Evolutionary conservation across 257 asterid species (phyloP).

Genomic region (Solanum tarapatanum): DNA sequence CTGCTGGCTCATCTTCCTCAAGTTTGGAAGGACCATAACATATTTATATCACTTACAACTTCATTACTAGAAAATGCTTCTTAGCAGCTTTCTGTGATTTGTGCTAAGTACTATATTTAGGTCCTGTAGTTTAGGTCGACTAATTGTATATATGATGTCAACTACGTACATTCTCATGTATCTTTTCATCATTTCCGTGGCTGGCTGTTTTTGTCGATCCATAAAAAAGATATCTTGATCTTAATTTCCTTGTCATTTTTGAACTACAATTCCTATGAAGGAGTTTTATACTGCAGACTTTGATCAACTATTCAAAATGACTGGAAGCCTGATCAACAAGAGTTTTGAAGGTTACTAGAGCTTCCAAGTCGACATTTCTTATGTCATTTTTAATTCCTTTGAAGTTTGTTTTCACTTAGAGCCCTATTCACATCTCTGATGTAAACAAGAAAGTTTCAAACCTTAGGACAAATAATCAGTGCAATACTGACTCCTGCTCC

Average conservation of each 20-base stretch:
- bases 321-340: conserved; percentile 66
- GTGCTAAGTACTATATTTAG: neutral
- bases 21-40: neutral
- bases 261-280: conserved; percentile 53
- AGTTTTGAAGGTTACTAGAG: conserved; percentile 58
- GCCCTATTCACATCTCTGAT: too few species aligned
- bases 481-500: too few species aligned
- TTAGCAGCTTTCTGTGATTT: neutral
- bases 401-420: neutral
- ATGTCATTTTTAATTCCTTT: neutral
- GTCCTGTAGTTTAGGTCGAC: neutral
- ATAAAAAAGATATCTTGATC: neutral
- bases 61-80: neutral
- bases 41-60: too few species aligned
- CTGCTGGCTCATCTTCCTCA: too few species aligned
- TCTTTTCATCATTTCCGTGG: neutral
- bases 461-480: too few species aligned
- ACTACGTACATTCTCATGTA: neutral
- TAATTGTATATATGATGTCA: neutral
- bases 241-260: neutral
- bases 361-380: neutral
- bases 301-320: conserved; percentile 75
- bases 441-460: too few species aligned
- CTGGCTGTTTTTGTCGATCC: neutral
- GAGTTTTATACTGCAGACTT: conserved; percentile 69